phyloP scores from a whole-genome alignment of 129 eudicot species.

The Flaveria bidentis region DNA sequence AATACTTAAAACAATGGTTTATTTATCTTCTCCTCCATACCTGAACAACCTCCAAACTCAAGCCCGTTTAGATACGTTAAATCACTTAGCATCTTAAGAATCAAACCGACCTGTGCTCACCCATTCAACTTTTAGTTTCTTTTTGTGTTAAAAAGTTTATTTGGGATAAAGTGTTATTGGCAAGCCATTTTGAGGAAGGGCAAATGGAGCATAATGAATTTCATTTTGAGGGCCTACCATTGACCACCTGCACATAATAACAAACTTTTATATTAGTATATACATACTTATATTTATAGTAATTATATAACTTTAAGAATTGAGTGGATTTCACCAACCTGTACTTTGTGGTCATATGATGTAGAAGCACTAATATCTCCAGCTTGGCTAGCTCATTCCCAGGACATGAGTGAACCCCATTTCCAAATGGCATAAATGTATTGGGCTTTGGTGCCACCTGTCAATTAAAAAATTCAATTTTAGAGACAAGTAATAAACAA shows the following conservation, averaged over 20 bases:
- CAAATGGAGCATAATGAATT: constrained; percentile 94
- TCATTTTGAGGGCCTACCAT: constrained; percentile 92
- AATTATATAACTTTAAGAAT: constrained; percentile 7
- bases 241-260: constrained; percentile 74
- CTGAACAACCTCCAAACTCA: neutral
- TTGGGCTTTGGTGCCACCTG: constrained; percentile 95
- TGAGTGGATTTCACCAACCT: constrained; percentile 52
- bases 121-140: neutral
- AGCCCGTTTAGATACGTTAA: neutral
- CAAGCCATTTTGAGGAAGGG: constrained; percentile 96
- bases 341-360: constrained; percentile 94
- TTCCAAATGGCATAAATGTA: constrained; percentile 98
- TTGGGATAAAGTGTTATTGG: constrained; percentile 63
- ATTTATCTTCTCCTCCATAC: neutral
- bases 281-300: neutral
- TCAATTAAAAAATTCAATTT: constrained; percentile 33
- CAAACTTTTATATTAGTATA: neutral
- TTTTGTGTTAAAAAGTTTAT: constrained; percentile 19
- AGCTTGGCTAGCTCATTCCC: constrained; percentile 95
- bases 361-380: constrained; percentile 83
- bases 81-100: neutral
- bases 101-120: neutral
- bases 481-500: neutral
- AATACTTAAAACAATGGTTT: neutral
- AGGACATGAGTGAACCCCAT: constrained; percentile 92